Evolutionary conservation across 2,329 filamentous ascomycete species (phyloP).

Genomic region (Huntiella decipiens): DNA sequence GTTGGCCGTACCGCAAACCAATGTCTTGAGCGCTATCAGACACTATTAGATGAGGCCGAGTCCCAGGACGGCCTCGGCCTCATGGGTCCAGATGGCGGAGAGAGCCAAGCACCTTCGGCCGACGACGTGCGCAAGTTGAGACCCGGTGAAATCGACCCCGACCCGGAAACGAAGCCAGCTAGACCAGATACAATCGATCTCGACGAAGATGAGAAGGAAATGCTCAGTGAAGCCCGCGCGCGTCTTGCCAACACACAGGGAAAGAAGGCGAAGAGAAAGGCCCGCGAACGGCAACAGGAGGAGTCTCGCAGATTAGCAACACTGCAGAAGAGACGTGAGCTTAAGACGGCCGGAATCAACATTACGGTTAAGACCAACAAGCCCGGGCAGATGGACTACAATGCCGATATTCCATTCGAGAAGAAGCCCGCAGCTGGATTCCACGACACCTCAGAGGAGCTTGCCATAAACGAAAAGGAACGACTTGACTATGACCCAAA

Average conservation of each 20-base stretch:
- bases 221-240: slow-evolving; percentile 92
- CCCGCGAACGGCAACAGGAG: slow-evolving; percentile 83
- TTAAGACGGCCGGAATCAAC: slow-evolving; percentile 96
- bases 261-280: slow-evolving; percentile 97
- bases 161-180: slow-evolving; percentile 89
- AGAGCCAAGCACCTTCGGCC: slow-evolving; percentile 71
- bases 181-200: slow-evolving; percentile 93
- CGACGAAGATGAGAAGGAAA: slow-evolving; percentile 98
- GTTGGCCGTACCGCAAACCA: slow-evolving; percentile 93
- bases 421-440: slow-evolving; percentile 78
- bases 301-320: slow-evolving; percentile 79
- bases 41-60: slow-evolving; percentile 88
- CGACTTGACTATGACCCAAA: slow-evolving; percentile 75
- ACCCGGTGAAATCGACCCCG: slow-evolving; percentile 90
- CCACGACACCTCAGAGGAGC: slow-evolving; percentile 79
- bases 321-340: slow-evolving; percentile 83
- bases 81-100: slow-evolving; percentile 68
- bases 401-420: slow-evolving; percentile 95
- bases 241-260: slow-evolving; percentile 94
- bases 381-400: slow-evolving; percentile 98
- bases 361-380: slow-evolving; percentile 86
- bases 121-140: slow-evolving; percentile 79
- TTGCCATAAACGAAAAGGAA: slow-evolving; percentile 62
- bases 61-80: slow-evolving; percentile 72
- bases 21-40: slow-evolving; percentile 92